phyloP scores from a whole-genome alignment of 2,329 filamentous ascomycete species.

The Sphaerulina vaccinii region DNA sequence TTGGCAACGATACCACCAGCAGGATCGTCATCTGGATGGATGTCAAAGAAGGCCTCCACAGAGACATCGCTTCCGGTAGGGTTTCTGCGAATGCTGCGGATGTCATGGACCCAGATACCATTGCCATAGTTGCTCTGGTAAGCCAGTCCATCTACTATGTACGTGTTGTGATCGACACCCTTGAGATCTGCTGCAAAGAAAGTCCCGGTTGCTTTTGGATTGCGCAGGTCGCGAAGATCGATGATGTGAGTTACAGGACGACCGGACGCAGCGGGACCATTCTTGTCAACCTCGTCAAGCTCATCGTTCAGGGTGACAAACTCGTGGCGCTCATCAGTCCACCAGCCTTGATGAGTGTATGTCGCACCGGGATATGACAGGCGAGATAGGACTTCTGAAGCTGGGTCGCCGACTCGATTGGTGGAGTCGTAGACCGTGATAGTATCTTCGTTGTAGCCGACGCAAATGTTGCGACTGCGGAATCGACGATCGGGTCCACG shows the following conservation, averaged over 20 bases:
- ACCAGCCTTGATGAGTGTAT: conserved; percentile 6
- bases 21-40: conserved; percentile 44
- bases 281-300: background rate
- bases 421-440: conserved; percentile 48
- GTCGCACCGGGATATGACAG: background rate
- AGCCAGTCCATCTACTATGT: conserved; percentile 35
- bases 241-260: conserved; percentile 4
- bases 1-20: conserved; percentile 33
- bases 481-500: conserved; percentile 48
- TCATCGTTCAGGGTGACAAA: background rate
- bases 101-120: conserved; percentile 37
- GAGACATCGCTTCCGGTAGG: conserved; percentile 47
- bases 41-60: conserved; percentile 52
- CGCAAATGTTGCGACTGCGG: conserved; percentile 50
- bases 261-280: background rate
- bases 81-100: conserved; percentile 40
- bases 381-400: background rate
- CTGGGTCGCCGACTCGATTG: conserved; percentile 22
- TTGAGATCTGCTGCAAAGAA: conserved; percentile 33
- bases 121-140: conserved; percentile 41
- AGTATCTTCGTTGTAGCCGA: conserved; percentile 48
- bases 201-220: conserved; percentile 42
- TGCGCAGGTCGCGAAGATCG: conserved; percentile 12
- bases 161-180: conserved; percentile 44
- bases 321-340: background rate